A percentile compares a stretch with the other conserved stretches of the same genome.
Conservation (phyloP, 2,329 filamentous ascomycete species). For the Tolypocladium endophyticum region DNA sequence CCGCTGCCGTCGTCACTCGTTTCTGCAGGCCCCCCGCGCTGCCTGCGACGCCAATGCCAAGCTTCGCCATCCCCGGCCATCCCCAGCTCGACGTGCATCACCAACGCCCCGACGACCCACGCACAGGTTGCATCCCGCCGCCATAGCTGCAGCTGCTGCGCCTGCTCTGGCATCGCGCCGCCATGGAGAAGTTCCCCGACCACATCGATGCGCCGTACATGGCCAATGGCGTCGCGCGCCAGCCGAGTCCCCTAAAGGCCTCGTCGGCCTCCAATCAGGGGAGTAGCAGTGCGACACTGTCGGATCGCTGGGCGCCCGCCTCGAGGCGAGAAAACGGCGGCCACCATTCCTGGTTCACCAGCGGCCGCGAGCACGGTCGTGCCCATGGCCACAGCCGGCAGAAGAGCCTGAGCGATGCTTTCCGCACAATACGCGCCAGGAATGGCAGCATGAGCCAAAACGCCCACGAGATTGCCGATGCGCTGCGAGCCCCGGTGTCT, state of each 20-base stretch:
- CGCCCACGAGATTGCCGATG: constrained; percentile 85
- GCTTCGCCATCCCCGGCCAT: background rate
- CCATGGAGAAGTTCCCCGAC: constrained; percentile 50
- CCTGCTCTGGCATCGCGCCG: constrained; percentile 2
- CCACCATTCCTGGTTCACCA: constrained; percentile 9
- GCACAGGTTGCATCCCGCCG: background rate
- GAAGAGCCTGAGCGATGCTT: constrained; percentile 83
- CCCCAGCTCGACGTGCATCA: background rate
- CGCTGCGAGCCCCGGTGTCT: constrained; percentile 81
- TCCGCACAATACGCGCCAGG: constrained; percentile 69
- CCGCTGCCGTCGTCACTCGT: background rate
- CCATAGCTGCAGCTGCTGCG: background rate
- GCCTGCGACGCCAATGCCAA: background rate
- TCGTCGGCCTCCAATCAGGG: constrained; percentile 11
- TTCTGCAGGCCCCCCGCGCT: background rate
- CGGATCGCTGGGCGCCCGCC: constrained; percentile 17
- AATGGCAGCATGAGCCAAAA: constrained; percentile 85
- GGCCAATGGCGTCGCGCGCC: constrained; percentile 14
- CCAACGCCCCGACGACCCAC: background rate
- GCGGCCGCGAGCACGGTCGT: constrained; percentile 41
- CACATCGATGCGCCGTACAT: constrained; percentile 31
- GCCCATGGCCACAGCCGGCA: constrained; percentile 55
- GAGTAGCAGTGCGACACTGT: constrained; percentile 17
- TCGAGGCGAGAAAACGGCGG: constrained; percentile 12
- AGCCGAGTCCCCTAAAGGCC: constrained; percentile 15